Conservation (phyloP, 2,329 filamentous ascomycete genomes). For the Clarireedia hainanense region DNA sequence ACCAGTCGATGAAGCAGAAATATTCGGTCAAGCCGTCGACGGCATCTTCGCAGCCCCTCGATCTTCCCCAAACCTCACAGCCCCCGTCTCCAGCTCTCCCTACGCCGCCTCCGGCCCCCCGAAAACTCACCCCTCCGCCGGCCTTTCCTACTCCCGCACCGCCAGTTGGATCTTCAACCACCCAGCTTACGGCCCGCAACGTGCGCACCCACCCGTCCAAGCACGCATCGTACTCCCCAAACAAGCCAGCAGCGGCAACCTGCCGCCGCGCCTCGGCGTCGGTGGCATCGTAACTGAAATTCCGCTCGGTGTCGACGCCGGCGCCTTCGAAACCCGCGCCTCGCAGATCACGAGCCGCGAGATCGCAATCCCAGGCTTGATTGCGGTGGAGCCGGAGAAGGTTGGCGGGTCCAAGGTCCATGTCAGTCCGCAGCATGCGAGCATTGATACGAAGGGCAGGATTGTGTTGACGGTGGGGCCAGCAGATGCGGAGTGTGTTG, state of each 20-base stretch:
- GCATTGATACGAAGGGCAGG: conserved; percentile 24
- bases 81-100: conserved; percentile 28
- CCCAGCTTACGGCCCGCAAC: conserved; percentile 52
- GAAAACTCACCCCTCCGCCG: conserved; percentile 57
- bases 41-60: background rate
- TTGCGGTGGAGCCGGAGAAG: conserved; percentile 23
- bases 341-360: background rate
- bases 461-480: conserved; percentile 19
- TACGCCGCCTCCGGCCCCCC: conserved; percentile 43
- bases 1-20: background rate
- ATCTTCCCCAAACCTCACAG: background rate
- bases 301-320: conserved; percentile 10
- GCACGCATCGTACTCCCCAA: conserved; percentile 48
- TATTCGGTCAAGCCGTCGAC: background rate
- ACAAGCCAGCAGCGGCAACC: conserved; percentile 26
- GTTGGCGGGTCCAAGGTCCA: conserved; percentile 27
- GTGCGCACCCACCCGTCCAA: conserved; percentile 41
- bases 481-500: conserved; percentile 23
- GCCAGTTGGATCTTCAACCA: conserved; percentile 49
- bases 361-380: conserved; percentile 13
- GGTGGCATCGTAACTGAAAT: conserved; percentile 26
- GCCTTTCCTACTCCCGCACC: conserved; percentile 52
- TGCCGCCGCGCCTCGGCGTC: conserved; percentile 22
- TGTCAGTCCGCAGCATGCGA: conserved; percentile 23
- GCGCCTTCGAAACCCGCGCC: background rate